These are phyloP conservation scores for Fusarium tupiense DNA, from an alignment of 2,329 filamentous ascomycete genomes.

Conservation along the genomic window DNA sequence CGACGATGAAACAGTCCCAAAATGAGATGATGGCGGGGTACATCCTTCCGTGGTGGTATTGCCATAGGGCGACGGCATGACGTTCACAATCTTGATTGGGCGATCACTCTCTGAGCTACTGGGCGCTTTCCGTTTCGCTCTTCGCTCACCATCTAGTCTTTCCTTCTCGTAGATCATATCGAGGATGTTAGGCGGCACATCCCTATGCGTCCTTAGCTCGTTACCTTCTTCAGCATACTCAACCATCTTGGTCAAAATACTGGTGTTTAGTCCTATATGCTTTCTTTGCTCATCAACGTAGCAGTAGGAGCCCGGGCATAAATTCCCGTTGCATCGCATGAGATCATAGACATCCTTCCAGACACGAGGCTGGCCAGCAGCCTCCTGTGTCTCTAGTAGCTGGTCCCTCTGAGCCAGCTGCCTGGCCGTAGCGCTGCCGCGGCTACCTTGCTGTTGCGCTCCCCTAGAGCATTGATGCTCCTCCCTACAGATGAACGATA, in stretches of 20 bases:
- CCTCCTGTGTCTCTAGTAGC: constrained; percentile 3
- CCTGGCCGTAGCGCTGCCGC: constrained; percentile 3
- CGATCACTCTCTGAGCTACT: not conserved
- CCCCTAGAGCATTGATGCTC: not conserved
- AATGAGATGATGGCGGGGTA: not conserved
- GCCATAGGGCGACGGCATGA: constrained; percentile 9
- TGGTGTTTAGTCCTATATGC: constrained; percentile 11
- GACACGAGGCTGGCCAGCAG: constrained; percentile 6
- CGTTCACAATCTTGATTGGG: constrained; percentile 18
- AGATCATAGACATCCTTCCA: constrained; percentile 22
- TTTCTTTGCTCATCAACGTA: constrained; percentile 14
- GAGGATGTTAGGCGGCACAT: not conserved
- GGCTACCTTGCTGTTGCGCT: not conserved
- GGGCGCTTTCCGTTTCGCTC: not conserved
- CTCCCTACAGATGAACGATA: constrained; percentile 12
- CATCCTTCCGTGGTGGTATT: not conserved
- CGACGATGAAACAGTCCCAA: not conserved
- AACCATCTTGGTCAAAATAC: constrained; percentile 19
- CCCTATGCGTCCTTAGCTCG: not conserved
- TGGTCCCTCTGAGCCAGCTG: constrained; percentile 6
- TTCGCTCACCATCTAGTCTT: not conserved
- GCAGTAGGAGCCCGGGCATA: constrained; percentile 12
- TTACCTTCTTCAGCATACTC: constrained; percentile 5
- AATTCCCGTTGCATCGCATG: constrained; percentile 12
- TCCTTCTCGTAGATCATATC: constrained; percentile 22